A percentile compares a stretch with the other conserved stretches of the same genome.
Conservation (phyloP, 306 rosid genomes). For the Trifolium pratense region DNA sequence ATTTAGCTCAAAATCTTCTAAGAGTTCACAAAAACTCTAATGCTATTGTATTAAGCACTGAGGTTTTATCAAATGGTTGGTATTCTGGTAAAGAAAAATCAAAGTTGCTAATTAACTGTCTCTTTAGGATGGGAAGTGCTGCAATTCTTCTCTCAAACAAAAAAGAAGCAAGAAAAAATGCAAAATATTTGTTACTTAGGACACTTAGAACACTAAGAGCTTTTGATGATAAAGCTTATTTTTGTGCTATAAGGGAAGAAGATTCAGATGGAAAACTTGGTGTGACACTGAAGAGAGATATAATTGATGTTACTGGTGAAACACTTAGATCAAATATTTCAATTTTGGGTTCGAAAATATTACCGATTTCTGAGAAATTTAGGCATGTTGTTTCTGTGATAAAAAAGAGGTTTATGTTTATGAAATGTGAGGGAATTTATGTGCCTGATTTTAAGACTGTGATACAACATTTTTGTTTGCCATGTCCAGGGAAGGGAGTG, state of each 20-base stretch:
- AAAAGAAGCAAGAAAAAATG: constrained; percentile 45
- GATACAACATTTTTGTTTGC: constrained; percentile 75
- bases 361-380: constrained; percentile 63
- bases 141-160: constrained; percentile 77
- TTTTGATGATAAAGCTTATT: constrained; percentile 71
- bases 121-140: constrained; percentile 87
- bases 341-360: constrained; percentile 55
- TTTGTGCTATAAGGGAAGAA: constrained; percentile 72
- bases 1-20: constrained; percentile 63
- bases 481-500: constrained; percentile 65
- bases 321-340: constrained; percentile 57
- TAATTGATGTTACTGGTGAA: constrained; percentile 69
- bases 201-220: constrained; percentile 68
- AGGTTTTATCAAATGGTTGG: constrained; percentile 77
- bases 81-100: constrained; percentile 73
- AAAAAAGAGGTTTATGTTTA: constrained; percentile 41
- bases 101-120: constrained; percentile 67
- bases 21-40: constrained; percentile 58
- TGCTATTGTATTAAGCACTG: constrained; percentile 76
- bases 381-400: constrained; percentile 44
- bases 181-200: constrained; percentile 57
- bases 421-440: constrained; percentile 53
- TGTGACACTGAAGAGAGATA: constrained; percentile 58
- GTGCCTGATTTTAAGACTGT: constrained; percentile 71
- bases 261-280: constrained; percentile 76